A percentile compares a stretch with the other conserved stretches of the same genome.
These are phyloP conservation scores for Juncus inflexus DNA, from an alignment of 176 grass and related monocot genomes.

Conservation along the genomic window DNA sequence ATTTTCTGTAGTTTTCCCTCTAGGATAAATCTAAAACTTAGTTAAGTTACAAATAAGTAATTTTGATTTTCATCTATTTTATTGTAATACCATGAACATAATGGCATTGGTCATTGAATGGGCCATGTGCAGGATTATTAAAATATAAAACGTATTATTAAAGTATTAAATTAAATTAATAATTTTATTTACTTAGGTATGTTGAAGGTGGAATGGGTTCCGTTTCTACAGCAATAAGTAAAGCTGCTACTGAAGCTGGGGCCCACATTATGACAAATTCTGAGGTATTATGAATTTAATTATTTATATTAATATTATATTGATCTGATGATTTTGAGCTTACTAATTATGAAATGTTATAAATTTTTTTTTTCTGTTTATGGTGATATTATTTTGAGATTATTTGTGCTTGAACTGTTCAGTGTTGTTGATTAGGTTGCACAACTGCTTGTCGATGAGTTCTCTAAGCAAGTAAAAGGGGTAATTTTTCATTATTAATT, in stretches of 20 bases:
- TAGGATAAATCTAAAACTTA: no score
- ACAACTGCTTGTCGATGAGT: constrained; percentile 55
- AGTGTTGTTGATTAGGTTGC: constrained; percentile 59
- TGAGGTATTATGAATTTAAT: constrained; percentile 44
- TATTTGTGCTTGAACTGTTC: constrained; percentile 34
- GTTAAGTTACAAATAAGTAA: no score
- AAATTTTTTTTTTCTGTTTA: neutral
- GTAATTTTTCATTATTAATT: constrained; percentile 36
- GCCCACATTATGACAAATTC: constrained; percentile 80
- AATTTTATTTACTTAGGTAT: constrained; percentile 54
- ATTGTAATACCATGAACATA: no score
- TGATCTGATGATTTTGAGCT: neutral
- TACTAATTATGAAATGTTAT: neutral
- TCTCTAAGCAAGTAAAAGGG: constrained; percentile 53
- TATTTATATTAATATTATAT: neutral
- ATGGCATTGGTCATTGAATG: no score
- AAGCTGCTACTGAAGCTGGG: constrained; percentile 91
- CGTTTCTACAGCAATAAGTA: constrained; percentile 88
- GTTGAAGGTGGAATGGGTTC: constrained; percentile 98
- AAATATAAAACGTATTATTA: no score
- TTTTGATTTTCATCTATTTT: no score
- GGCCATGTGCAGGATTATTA: no score
- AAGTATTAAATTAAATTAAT: constrained; percentile 20
- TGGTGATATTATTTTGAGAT: constrained; percentile 9
- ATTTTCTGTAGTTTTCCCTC: no score